Evolutionary conservation across 371 early-diverging fungal species (phyloP).

Genomic region (Mortierella sp.): DNA sequence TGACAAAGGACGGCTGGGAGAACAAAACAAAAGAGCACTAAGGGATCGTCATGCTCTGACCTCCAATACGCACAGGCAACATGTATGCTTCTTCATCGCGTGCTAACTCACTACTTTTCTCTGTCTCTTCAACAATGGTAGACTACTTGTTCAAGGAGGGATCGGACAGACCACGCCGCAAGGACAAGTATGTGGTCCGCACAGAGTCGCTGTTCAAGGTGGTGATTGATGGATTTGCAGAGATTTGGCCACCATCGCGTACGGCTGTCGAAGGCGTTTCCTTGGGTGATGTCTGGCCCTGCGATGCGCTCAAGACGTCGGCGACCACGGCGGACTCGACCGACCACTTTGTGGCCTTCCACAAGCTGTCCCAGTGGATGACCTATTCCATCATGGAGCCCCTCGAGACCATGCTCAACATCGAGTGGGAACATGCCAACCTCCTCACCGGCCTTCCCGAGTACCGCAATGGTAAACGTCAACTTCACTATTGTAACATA

Average conservation of each 20-base stretch:
- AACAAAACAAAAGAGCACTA: neutral
- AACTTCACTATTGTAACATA: neutral
- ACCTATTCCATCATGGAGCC: slow-evolving; percentile 93
- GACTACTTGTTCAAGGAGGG: slow-evolving; percentile 57
- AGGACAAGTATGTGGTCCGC: slow-evolving; percentile 61
- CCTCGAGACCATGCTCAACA: slow-evolving; percentile 67
- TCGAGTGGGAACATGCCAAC: slow-evolving; percentile 72
- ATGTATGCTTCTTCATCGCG: no score
- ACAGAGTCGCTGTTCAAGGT: slow-evolving; percentile 84
- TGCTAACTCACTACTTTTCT: neutral
- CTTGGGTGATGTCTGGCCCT: slow-evolving; percentile 95
- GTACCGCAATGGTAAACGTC: slow-evolving; percentile 85
- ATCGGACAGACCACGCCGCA: slow-evolving; percentile 44
- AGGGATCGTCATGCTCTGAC: neutral
- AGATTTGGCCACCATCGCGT: slow-evolving; percentile 86
- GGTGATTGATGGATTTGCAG: slow-evolving; percentile 77
- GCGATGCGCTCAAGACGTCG: slow-evolving; percentile 60
- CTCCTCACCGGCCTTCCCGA: slow-evolving; percentile 92
- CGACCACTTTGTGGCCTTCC: slow-evolving; percentile 82
- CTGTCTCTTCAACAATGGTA: slow-evolving; percentile 7
- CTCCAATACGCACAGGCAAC: neutral
- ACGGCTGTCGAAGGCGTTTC: slow-evolving; percentile 79
- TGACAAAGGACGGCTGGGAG: slow-evolving; percentile 5
- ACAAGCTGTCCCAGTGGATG: slow-evolving; percentile 96
- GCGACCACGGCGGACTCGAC: slow-evolving; percentile 42